Conservation (phyloP, 2,329 filamentous ascomycete species). For the Botrytis cinerea region DNA sequence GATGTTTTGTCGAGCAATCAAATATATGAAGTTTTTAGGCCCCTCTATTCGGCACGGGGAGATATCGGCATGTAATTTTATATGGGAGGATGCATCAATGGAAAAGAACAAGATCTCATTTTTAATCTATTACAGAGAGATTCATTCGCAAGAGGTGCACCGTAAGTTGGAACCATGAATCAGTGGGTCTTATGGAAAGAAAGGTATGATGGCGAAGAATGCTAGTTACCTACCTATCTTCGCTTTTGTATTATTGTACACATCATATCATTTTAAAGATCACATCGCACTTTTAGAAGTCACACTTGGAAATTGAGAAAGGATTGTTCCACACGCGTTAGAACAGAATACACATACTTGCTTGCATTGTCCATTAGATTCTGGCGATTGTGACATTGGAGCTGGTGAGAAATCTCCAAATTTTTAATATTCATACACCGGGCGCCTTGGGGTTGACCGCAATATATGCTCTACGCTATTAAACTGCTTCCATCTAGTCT, state of each 20-base stretch:
- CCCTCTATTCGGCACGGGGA: neutral
- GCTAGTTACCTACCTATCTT: neutral
- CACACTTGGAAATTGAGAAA: neutral
- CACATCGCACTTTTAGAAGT: neutral
- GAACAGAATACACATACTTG: neutral
- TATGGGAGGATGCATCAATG: neutral
- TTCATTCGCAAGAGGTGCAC: neutral
- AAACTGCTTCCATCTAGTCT: neutral
- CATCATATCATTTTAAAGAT: neutral
- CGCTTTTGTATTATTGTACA: conserved; percentile 14
- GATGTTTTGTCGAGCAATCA: neutral
- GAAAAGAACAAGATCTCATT: neutral
- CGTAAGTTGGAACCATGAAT: neutral
- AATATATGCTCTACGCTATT: neutral
- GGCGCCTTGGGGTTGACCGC: neutral
- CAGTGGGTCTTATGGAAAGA: neutral
- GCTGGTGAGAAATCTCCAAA: neutral
- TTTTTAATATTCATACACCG: neutral
- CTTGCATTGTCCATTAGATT: neutral
- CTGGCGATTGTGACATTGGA: neutral
- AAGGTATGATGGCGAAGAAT: neutral
- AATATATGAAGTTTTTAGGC: neutral
- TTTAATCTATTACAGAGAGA: neutral
- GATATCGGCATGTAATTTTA: neutral
- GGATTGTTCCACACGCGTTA: neutral